Percentiles rank a stretch among this genome's conserved stretches.
Evolutionary conservation across 2,329 filamentous ascomycete species (phyloP).

Genomic region (Leptodontidium sp.): DNA sequence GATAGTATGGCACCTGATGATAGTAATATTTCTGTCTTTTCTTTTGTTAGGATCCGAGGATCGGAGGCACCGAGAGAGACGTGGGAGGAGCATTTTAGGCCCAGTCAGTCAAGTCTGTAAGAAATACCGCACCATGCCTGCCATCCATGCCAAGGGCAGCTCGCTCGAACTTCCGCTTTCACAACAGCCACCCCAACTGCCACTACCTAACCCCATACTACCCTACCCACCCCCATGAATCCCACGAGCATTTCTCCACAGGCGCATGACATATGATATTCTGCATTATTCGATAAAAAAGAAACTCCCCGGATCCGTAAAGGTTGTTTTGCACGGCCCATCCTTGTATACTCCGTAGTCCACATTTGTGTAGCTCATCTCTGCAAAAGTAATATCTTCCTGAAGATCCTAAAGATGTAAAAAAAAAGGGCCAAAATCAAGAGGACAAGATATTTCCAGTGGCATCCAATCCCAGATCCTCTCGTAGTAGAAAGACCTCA

Average conservation of each 20-base stretch:
- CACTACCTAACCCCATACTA: not conserved
- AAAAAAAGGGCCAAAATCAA: not conserved
- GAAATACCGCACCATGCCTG: not conserved
- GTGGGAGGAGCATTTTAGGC: not conserved
- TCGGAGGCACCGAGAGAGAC: not conserved
- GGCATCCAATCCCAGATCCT: not conserved
- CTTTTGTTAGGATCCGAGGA: not conserved
- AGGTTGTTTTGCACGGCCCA: no score
- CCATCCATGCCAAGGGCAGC: not conserved
- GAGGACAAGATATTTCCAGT: not conserved
- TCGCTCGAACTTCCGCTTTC: constrained; percentile 6
- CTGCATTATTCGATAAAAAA: not conserved
- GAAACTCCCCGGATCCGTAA: constrained; percentile 2
- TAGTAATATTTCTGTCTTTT: not conserved
- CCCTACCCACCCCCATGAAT: not conserved
- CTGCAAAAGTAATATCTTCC: constrained; percentile 1
- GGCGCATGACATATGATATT: not conserved
- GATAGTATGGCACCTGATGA: not conserved
- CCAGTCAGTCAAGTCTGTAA: not conserved
- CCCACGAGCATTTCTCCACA: constrained; percentile 16
- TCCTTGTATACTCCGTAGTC: no score
- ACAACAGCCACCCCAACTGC: not conserved
- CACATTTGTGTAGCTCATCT: not conserved
- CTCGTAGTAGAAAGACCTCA: constrained; percentile 3
- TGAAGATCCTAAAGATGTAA: not conserved